Base-by-base conservation (phyloP, 1,284 basidiomycete genomes). In the Ustilago cynodontis region DNA sequence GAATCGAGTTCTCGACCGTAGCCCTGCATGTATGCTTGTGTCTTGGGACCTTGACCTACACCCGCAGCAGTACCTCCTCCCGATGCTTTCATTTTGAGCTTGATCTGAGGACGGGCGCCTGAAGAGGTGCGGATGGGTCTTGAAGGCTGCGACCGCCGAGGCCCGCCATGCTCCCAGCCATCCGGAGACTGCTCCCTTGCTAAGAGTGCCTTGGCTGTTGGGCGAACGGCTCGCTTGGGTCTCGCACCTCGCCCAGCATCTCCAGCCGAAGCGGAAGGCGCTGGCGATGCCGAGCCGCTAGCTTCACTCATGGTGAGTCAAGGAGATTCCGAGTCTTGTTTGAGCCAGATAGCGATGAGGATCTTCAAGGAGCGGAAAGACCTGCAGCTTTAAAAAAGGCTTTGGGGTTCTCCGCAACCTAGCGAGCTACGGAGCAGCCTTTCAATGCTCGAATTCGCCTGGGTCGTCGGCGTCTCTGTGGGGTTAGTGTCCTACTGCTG, bases 1-100 rank as follows among this genome's bases (percentile, higher is more conserved):
- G 94, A 95, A 86, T 99, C 96, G 61, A 99, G 88, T 85, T 98
- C 97, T 47, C 96, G 89, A 87, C 98, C 95, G 57, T 84, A 86
- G 31, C 82, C 81, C 39, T 86, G 83, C 85, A 86, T 86, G 73
- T 86, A 86, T 0, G 84, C 69, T 39, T 78, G 75, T 3, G 79
- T 86, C 65, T 86, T 86, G 26, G 79, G 79, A 6, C 73, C 78
- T 65, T 80, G 78, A 9, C 77, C 72, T 3, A 65, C 59, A 16
- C 71, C 71, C 7, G 71, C 76, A 8, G 71, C 76, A 18, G 71
- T 68, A 11, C 67, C 76, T 8, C 76, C 76, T 41, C 67, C 71
- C 10, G 64, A 67, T 22, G 71, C 71, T 28, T 72, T 72, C 71
- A 74, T 78, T 59, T 78, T 78, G 59, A 78, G 71, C 50, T 75